phyloP scores from a whole-genome alignment of 2,329 filamentous ascomycete species.

The Diaporthe helianthi region DNA sequence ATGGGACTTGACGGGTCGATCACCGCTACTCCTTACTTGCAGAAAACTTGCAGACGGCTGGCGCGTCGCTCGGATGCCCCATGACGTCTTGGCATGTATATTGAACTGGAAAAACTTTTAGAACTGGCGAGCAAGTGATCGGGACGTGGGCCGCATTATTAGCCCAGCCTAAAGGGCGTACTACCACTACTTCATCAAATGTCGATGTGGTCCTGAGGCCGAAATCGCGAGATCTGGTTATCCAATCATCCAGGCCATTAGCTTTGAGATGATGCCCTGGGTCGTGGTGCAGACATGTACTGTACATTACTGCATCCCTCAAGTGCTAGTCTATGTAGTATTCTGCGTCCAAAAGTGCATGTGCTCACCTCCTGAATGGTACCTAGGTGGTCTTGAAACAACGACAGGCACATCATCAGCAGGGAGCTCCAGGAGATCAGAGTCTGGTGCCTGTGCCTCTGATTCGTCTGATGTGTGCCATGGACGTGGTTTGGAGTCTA shows the following conservation, averaged over 20 bases:
- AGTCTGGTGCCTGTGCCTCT: not conserved
- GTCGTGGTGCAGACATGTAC: not conserved
- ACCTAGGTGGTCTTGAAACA: constrained; percentile 19
- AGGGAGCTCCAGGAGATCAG: not conserved
- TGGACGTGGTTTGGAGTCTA: constrained; percentile 12
- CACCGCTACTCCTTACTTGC: constrained; percentile 1
- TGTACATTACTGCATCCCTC: too few species aligned
- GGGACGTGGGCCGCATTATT: constrained; percentile 7
- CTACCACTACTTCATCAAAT: not conserved
- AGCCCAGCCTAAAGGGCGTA: not conserved
- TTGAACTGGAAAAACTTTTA: not conserved
- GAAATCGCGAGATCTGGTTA: constrained; percentile 23
- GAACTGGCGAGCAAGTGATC: not conserved
- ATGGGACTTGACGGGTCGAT: constrained; percentile 3
- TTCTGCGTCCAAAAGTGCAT: not conserved
- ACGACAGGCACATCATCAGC: constrained; percentile 2
- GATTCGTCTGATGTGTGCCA: constrained; percentile 10
- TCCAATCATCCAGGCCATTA: not conserved
- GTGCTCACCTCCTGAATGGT: constrained; percentile 18
- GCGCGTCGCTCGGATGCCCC: constrained; percentile 21
- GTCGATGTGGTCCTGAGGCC: constrained; percentile 2
- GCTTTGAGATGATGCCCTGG: not conserved
- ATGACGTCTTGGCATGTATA: constrained; percentile 29
- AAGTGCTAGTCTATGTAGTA: constrained; percentile 5
- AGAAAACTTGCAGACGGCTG: not conserved